phyloP scores from a whole-genome alignment of 306 rosid species.

The Begonia masoniana region DNA sequence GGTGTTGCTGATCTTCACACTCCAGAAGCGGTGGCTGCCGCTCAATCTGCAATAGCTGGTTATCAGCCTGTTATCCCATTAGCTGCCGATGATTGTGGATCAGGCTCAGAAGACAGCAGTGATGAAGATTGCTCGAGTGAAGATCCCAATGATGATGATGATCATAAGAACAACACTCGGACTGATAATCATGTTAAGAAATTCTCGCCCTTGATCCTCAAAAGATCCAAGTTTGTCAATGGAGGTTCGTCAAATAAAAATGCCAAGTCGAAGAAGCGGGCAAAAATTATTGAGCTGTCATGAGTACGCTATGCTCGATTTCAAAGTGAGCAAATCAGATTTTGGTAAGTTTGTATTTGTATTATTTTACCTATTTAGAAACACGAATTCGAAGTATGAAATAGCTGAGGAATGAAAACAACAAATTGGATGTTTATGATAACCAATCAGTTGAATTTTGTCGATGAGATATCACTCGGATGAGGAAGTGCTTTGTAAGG shows the following conservation, averaged over 20 bases:
- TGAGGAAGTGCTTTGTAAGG: no score
- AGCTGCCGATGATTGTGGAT: no score
- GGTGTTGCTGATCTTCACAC: no score
- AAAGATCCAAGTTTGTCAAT: conserved; percentile 7
- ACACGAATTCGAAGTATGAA: neutral
- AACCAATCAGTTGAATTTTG: no score
- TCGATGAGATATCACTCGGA: no score
- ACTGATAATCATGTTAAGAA: conserved; percentile 6
- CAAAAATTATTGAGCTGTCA: conserved; percentile 48
- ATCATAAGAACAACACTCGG: neutral
- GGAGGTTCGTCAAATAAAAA: conserved; percentile 14
- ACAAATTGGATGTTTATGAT: neutral
- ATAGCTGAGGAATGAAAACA: neutral
- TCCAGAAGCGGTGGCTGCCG: no score
- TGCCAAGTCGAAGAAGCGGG: conserved; percentile 23
- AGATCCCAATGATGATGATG: conserved; percentile 7
- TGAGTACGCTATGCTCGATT: neutral
- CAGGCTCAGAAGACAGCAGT: no score
- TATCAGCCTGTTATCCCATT: no score
- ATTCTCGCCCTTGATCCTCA: conserved; percentile 3
- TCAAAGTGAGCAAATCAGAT: neutral
- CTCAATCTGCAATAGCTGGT: no score
- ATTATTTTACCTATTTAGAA: neutral
- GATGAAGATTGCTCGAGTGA: no score
- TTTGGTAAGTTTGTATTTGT: neutral